phyloP scores from a whole-genome alignment of 1,284 basidiomycete genomes.

The Chiua sp. region DNA sequence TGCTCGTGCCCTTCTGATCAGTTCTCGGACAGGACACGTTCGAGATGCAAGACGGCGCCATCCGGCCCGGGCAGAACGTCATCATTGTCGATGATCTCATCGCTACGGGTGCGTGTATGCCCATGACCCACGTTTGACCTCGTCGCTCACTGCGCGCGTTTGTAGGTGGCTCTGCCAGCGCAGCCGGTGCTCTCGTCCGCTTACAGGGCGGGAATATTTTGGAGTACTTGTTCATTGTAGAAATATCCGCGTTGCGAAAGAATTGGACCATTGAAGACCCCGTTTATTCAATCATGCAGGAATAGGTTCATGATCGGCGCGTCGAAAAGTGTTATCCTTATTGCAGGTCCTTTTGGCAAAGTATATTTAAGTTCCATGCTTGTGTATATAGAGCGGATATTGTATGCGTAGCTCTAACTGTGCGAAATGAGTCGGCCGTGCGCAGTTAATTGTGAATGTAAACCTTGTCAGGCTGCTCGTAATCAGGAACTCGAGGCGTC shows the following conservation, averaged over 20 bases:
- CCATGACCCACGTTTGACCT: background rate
- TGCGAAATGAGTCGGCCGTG: background rate
- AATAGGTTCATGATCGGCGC: conserved; percentile 45
- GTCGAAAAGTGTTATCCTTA: conserved; percentile 23
- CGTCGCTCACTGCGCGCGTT: conserved; percentile 5
- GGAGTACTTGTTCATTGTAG: conserved; percentile 96
- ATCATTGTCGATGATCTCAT: conserved; percentile 96
- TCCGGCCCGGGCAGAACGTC: conserved; percentile 84
- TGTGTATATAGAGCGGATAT: conserved; percentile 7
- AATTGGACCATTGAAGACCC: conserved; percentile 77
- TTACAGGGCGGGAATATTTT: conserved; percentile 85
- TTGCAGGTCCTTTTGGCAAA: conserved; percentile 8
- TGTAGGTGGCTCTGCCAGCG: conserved; percentile 91
- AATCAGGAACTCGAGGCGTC: too few relatives aligned
- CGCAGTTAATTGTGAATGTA: too few relatives aligned
- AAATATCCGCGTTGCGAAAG: conserved; percentile 57
- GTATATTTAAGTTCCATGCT: conserved; percentile 8
- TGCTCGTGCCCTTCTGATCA: conserved; percentile 1
- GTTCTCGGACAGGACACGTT: conserved; percentile 73
- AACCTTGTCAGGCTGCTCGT: too few relatives aligned
- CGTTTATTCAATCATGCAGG: conserved; percentile 85
- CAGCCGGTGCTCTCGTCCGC: conserved; percentile 90
- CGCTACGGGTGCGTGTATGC: conserved; percentile 79
- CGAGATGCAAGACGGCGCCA: conserved; percentile 93
- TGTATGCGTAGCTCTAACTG: background rate